These are phyloP conservation scores for Zoysia matrella DNA, from an alignment of 202 grass and related monocot genomes.

Conservation along the genomic window DNA sequence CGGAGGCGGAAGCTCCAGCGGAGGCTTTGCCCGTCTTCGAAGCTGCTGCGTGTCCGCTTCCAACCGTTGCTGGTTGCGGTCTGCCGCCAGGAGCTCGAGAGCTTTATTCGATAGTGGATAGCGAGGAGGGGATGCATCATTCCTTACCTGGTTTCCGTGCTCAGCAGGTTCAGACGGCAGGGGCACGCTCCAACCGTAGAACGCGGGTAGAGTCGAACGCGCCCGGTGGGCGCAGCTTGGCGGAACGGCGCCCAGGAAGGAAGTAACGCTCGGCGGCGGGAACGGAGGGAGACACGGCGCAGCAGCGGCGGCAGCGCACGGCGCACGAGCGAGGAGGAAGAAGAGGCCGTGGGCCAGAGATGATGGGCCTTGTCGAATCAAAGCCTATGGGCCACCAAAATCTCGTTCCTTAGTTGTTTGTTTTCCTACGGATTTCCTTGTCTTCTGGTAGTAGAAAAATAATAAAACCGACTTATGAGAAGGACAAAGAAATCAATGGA, in stretches of 20 bases:
- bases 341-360: constrained; percentile 12
- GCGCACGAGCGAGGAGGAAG: background rate
- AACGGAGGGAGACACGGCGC: background rate
- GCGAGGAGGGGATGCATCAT: background rate
- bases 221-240: background rate
- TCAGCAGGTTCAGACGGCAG: background rate
- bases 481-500: too few relatives aligned
- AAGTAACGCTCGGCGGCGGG: background rate
- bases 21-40: too few relatives aligned
- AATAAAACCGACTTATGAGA: too few relatives aligned
- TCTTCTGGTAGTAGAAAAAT: too few relatives aligned
- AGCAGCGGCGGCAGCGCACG: background rate
- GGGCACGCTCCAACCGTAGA: background rate
- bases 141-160: constrained; percentile 8
- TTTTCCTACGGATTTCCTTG: too few relatives aligned
- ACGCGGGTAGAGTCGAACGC: background rate
- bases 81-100: too few relatives aligned
- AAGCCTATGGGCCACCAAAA: background rate
- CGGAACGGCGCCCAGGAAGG: background rate
- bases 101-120: background rate
- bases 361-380: background rate
- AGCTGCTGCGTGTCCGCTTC: too few relatives aligned
- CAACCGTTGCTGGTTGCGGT: too few relatives aligned
- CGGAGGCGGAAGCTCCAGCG: too few relatives aligned
- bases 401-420: background rate